These are phyloP conservation scores for Neoscytalidium dimidiatum DNA, from an alignment of 2,329 filamentous ascomycete genomes.

Conservation along the genomic window DNA sequence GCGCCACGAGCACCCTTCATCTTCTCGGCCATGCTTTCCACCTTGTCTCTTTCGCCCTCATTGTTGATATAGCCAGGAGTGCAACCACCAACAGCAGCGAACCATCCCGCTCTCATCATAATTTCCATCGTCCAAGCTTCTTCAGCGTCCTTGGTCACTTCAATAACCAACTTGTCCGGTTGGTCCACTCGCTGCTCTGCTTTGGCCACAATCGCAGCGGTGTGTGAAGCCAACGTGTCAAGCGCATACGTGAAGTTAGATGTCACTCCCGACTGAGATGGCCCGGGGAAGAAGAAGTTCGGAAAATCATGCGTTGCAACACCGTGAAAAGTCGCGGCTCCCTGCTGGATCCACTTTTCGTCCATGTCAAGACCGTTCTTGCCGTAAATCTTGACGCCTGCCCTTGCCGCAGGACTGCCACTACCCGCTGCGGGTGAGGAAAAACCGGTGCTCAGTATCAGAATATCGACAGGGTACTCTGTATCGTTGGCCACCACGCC, in stretches of 20 bases:
- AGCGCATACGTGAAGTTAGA: conserved; percentile 23
- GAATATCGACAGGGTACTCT: conserved; percentile 51
- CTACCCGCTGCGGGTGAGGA: conserved; percentile 28
- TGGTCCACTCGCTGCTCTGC: background rate
- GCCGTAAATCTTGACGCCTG: conserved; percentile 45
- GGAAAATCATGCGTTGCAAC: conserved; percentile 53
- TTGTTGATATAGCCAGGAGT: conserved; percentile 7
- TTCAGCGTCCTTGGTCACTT: background rate
- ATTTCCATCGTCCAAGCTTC: background rate
- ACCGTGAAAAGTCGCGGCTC: conserved; percentile 51
- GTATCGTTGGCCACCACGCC: conserved; percentile 52
- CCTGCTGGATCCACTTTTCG: conserved; percentile 42
- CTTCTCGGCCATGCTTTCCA: background rate
- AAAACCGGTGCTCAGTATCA: conserved; percentile 53
- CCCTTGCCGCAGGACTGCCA: conserved; percentile 30
- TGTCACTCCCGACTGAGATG: conserved; percentile 34
- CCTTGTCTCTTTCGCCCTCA: background rate
- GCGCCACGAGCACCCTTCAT: background rate
- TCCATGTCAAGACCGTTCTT: conserved; percentile 47
- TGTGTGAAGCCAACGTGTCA: background rate
- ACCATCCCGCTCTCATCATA: background rate
- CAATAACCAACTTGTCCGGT: background rate
- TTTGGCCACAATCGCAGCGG: background rate
- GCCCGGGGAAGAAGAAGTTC: conserved; percentile 52
- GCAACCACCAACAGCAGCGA: background rate